Evolutionary conservation across 78 protist species (phyloP).

Genomic region (Dictyostelium brefeldianum): DNA sequence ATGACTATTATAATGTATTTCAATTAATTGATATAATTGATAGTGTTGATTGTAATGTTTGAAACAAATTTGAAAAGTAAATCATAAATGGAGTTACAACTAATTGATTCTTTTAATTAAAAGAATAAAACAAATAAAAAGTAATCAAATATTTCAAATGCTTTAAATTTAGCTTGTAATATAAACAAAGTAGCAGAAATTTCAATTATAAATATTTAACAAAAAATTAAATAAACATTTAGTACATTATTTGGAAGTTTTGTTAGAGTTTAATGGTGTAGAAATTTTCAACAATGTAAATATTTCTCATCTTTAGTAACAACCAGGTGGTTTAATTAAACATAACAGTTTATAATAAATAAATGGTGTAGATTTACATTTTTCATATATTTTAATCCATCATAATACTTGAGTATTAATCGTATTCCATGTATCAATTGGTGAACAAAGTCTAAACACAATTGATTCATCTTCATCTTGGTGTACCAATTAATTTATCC

Average conservation of each 20-base stretch:
- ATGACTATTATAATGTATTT: background rate
- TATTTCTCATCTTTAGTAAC: background rate
- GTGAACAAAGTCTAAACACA: constrained; percentile 36
- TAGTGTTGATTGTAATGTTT: no score
- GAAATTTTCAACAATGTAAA: background rate
- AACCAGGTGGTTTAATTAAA: constrained; percentile 30
- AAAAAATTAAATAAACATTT: background rate
- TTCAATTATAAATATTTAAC: background rate
- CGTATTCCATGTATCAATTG: constrained; percentile 35
- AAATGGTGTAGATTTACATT: background rate
- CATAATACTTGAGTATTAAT: background rate
- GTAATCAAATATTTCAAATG: background rate
- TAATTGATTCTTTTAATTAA: background rate
- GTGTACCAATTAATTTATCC: constrained; percentile 84
- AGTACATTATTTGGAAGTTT: background rate
- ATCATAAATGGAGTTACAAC: background rate
- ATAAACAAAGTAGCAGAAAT: background rate
- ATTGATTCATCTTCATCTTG: constrained; percentile 60
- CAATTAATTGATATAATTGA: background rate
- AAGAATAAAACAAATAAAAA: background rate
- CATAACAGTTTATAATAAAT: background rate
- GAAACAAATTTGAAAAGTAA: no score
- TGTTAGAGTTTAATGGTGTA: background rate
- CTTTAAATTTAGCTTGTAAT: background rate
- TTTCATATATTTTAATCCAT: background rate